Conservation (phyloP, 495 filamentous ascomycete genomes). For the Penicillium soppii region DNA sequence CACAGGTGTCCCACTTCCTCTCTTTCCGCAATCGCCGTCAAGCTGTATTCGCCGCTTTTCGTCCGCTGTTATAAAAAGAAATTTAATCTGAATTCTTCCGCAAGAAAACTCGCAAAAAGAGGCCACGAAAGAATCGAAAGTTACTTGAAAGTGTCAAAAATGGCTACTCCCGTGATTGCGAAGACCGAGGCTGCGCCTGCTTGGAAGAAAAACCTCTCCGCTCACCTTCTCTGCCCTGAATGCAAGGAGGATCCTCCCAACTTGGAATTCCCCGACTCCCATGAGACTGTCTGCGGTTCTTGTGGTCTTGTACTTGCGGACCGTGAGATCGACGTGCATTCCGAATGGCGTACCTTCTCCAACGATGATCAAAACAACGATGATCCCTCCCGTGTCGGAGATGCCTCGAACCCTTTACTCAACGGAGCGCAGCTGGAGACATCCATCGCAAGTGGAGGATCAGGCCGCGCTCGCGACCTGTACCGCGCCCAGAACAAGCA, state of each 20-base stretch:
- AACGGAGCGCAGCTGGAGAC: slow-evolving; percentile 94
- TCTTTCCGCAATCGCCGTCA: slow-evolving; percentile 44
- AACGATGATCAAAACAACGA: slow-evolving; percentile 96
- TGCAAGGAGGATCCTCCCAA: slow-evolving; percentile 90
- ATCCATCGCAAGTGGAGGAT: slow-evolving; percentile 78
- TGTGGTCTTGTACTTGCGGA: slow-evolving; percentile 91
- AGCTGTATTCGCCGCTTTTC: slow-evolving; percentile 66
- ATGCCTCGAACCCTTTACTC: slow-evolving; percentile 79
- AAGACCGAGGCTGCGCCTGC: slow-evolving; percentile 29
- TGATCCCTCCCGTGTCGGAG: slow-evolving; percentile 96
- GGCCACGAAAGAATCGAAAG: slow-evolving; percentile 22
- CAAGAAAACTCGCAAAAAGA: slow-evolving; percentile 43
- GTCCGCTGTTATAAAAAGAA: slow-evolving; percentile 49
- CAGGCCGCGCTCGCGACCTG: slow-evolving; percentile 69
- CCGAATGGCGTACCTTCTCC: slow-evolving; percentile 97
- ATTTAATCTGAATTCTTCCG: slow-evolving; percentile 42
- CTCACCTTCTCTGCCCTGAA: slow-evolving; percentile 78
- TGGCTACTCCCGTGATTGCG: slow-evolving; percentile 32
- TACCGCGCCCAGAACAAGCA: slow-evolving; percentile 84
- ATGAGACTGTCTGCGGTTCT: slow-evolving; percentile 87
- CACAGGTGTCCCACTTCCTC: slow-evolving; percentile 5
- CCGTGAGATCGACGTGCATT: slow-evolving; percentile 89
- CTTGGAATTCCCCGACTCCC: slow-evolving; percentile 88
- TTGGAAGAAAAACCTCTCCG: slow-evolving; percentile 79
- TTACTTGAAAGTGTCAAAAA: slow-evolving; percentile 29